Evolutionary conservation across 495 filamentous ascomycete species (phyloP), one percentile per base, ranked within the genome.

Genomic region (Lichenothelia convexa): DNA sequence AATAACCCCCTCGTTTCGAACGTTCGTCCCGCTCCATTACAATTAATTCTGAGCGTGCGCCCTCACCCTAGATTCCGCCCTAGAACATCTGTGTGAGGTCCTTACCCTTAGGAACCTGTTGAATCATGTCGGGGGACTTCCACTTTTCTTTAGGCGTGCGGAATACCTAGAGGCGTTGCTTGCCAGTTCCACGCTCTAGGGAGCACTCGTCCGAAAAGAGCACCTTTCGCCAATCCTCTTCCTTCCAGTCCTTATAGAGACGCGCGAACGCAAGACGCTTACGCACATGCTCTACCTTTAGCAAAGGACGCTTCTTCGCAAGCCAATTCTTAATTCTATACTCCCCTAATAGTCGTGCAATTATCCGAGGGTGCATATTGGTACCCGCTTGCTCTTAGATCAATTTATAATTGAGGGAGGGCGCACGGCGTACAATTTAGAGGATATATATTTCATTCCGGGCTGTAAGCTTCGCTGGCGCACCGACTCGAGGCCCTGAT

Each of bases 141-240:
- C 23, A 38, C 20, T 3, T 16, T 19, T 38, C 17, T 3, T 8
- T 3, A 7, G 36, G 24, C 19, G 36, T 38, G n/a, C 36, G 5
- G 16, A 26, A 38, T 18, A 38, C 36, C 36, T 18, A 38, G 7
- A 3, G 16, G 15, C 23, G 30, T 27, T 21, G 4, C 17, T 32
- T 32, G 18, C 30, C 30, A 9, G 11, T 32, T 9, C 30, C 30
- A 9, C 11, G 24, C 27, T 38, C 36, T 7, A 38, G 8, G 3
- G 23, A 38, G 26, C 23, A 11, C 27, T 38, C 36, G 31, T 38
- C 36, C 19, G 23, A 30, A 11, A 30, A 38, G 26, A 38, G 30
- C 16, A 38, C 26, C 8, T 7, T 3, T 9, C 16, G 8, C 36
- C 24, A 38, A 12, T 32, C 9, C 31, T 38, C 36, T 3, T 4